Evolutionary conservation across 306 rosid species (phyloP), one percentile per base, ranked within the genome.

Genomic region (Quercus bicolor): DNA sequence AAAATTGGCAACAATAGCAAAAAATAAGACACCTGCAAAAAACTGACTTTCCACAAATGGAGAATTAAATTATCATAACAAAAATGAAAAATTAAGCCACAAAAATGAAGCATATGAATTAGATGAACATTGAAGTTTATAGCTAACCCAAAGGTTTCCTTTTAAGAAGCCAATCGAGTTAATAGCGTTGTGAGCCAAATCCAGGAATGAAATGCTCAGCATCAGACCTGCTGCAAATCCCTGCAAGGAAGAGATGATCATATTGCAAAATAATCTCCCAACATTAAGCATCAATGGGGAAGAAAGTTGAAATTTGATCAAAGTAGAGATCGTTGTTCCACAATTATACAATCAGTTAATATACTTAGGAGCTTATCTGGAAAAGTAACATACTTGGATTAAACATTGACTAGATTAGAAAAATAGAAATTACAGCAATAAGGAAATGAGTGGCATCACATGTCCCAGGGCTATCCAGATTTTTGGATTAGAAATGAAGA

Each of bases 211-310:
- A 75, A 91, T 95, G 87, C 99, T 95, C 40, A 95, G 84, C 98
- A 95, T 91, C 79, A 95, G 85, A 79, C 99, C 99, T 68, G 97
- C 98, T 52, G 99, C 99, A 86, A 95, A 95, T 75, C 98, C 98
- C 99, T 93, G 84, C 75, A 77, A 24, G 45, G 24, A 84, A 23
- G 68, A 68, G 73, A 70, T 56, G 43, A 43, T 34, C 73, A 73
- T 21, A 56, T 19, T n/a, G 29, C 5, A 34, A 23, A 34, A 68
- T 5, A 34, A 64, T 24, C 7, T 15, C 56, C 13, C 14, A 20
- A 59, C 28, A 60, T 51, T 29, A 34, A 37, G 53, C 4, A 37
- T 29, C 19, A 37, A 70, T 59, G 31, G 21, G 64, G 24, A 34
- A 62, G 48, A 37, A 56, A 21, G 19, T 28, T 43, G 53, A 72